phyloP scores from a whole-genome alignment of 208 protist species.

The Wallacemonas sp. region DNA sequence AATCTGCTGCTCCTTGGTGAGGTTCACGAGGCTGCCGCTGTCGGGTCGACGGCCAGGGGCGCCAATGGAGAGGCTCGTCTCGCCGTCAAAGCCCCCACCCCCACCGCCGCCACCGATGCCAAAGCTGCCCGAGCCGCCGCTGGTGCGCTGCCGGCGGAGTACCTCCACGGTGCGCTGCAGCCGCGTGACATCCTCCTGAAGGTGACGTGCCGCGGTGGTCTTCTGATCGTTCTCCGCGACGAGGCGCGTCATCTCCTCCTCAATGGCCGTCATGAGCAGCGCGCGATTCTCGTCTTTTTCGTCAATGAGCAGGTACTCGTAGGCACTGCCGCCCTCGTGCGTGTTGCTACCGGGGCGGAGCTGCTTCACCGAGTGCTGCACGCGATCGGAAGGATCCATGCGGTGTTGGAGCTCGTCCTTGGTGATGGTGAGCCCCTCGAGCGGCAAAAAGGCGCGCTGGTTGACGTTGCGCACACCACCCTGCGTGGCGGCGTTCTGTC shows the following conservation, averaged over 20 bases:
- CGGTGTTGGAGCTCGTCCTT: slow-evolving; percentile 38
- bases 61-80: neutral
- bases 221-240: slow-evolving; percentile 57
- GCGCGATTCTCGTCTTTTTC: slow-evolving; percentile 36
- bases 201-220: slow-evolving; percentile 25
- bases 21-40: slow-evolving; percentile 46
- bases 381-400: slow-evolving; percentile 36
- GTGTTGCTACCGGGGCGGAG: neutral
- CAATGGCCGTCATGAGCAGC: slow-evolving; percentile 39
- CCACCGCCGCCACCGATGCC: neutral
- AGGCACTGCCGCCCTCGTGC: slow-evolving; percentile 25
- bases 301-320: slow-evolving; percentile 45
- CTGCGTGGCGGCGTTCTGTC: neutral
- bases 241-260: slow-evolving; percentile 59
- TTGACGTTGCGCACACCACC: slow-evolving; percentile 20
- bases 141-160: slow-evolving; percentile 25
- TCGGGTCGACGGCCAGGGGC: slow-evolving; percentile 23
- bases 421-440: slow-evolving; percentile 25
- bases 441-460: slow-evolving; percentile 11
- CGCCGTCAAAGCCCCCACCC: slow-evolving; percentile 3
- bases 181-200: slow-evolving; percentile 48
- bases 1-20: slow-evolving; percentile 87
- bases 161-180: slow-evolving; percentile 46
- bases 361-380: slow-evolving; percentile 29
- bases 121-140: neutral